phyloP scores from a whole-genome alignment of 495 filamentous ascomycete species.

The Xylaria castorea region DNA sequence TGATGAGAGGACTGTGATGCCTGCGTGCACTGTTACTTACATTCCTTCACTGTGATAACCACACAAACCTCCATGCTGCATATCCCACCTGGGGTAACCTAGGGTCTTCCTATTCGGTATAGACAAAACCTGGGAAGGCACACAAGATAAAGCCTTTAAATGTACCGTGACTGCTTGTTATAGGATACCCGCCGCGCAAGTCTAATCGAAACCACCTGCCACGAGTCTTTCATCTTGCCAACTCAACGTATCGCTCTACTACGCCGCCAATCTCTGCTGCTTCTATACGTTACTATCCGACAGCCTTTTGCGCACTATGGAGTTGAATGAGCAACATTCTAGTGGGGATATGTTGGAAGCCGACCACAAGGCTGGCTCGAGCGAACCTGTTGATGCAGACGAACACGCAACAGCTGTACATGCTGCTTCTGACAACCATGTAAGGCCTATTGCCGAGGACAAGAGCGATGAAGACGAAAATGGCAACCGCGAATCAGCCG shows the following conservation, averaged over 20 bases:
- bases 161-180: background rate
- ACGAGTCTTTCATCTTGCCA: background rate
- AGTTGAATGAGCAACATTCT: background rate
- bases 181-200: background rate
- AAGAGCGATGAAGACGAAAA: background rate
- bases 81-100: background rate
- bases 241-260: background rate
- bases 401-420: background rate
- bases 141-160: background rate
- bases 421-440: background rate
- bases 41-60: background rate
- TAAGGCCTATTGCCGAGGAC: background rate
- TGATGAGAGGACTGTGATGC: background rate
- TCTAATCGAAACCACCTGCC: background rate
- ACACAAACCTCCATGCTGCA: background rate
- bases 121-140: background rate
- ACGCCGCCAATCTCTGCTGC: background rate
- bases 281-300: background rate
- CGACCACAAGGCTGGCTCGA: background rate
- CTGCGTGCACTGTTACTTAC: background rate
- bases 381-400: background rate
- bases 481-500: background rate
- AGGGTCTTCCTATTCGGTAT: too few species aligned
- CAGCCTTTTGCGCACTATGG: background rate
- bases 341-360: background rate